Conservation (phyloP, 106 monocot genomes). For the Allium fistulosum region DNA sequence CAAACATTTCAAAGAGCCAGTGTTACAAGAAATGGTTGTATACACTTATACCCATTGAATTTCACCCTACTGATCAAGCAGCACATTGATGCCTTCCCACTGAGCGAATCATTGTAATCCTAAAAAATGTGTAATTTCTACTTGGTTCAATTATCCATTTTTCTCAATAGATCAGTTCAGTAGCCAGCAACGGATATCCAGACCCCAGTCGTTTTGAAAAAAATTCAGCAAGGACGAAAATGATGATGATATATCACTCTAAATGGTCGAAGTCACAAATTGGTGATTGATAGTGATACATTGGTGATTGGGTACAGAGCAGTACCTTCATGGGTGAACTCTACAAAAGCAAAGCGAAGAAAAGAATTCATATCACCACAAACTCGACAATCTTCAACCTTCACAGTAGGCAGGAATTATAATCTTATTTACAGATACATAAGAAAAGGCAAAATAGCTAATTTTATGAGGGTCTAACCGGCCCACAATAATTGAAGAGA, state of each 20-base stretch:
- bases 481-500: slow-evolving; percentile 9
- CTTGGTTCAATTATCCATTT: too few species aligned
- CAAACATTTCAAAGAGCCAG: background rate
- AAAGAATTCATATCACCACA: slow-evolving; percentile 4
- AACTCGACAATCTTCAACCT: slow-evolving; percentile 8
- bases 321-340: slow-evolving; percentile 9
- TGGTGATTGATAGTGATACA: background rate
- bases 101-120: too few species aligned
- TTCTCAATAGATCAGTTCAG: too few species aligned
- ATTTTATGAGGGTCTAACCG: background rate
- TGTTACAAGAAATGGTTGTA: too few species aligned
- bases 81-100: too few species aligned
- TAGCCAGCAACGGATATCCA: background rate
- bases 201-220: background rate
- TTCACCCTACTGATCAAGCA: too few species aligned
- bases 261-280: background rate
- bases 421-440: background rate
- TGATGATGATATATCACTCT: background rate
- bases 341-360: slow-evolving; percentile 13
- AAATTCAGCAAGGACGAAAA: background rate
- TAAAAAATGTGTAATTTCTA: too few species aligned
- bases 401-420: background rate
- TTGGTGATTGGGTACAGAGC: too few species aligned
- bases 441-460: background rate
- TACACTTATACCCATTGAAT: too few species aligned